Percentiles rank a stretch among this genome's conserved stretches.
phyloP scores from a whole-genome alignment of 140 eudicot species.

The Anethum foeniculum region DNA sequence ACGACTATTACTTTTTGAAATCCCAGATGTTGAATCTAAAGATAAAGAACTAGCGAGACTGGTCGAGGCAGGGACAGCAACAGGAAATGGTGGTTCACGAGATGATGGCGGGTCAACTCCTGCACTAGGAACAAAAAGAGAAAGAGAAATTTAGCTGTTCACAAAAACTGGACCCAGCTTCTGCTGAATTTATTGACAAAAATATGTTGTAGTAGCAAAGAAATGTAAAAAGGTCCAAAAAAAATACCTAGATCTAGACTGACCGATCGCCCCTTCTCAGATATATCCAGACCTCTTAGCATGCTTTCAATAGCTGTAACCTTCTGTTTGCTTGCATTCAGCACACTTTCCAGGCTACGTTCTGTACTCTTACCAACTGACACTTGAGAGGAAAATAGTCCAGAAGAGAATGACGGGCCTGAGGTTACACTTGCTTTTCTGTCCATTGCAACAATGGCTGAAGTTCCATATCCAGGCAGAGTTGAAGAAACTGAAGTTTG shows the following conservation, averaged over 20 bases:
- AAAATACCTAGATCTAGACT: slow-evolving; percentile 87
- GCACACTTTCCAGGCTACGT: slow-evolving; percentile 85
- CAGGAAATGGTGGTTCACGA: slow-evolving; percentile 95
- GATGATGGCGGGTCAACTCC: slow-evolving; percentile 99
- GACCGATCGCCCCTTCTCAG: slow-evolving; percentile 76
- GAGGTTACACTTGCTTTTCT: slow-evolving; percentile 68
- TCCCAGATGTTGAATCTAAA: slow-evolving; percentile 49
- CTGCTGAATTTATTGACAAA: background rate
- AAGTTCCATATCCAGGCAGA: slow-evolving; percentile 89
- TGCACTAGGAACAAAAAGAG: slow-evolving; percentile 60
- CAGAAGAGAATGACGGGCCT: slow-evolving; percentile 58
- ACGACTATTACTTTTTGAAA: slow-evolving; percentile 44
- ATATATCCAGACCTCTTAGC: slow-evolving; percentile 77
- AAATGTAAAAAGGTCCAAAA: background rate
- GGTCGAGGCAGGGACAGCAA: slow-evolving; percentile 92
- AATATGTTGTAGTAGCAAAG: background rate
- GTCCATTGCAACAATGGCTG: slow-evolving; percentile 99
- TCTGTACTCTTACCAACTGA: slow-evolving; percentile 48
- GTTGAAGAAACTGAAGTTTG: slow-evolving; percentile 47
- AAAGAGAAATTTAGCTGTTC: slow-evolving; percentile 39
- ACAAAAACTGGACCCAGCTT: background rate
- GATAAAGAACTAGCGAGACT: slow-evolving; percentile 53
- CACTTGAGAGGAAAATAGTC: slow-evolving; percentile 65
- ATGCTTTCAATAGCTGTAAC: slow-evolving; percentile 95
- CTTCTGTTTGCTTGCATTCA: slow-evolving; percentile 90